These are phyloP conservation scores for Nigrospora sphaerica DNA, from an alignment of 2,329 filamentous ascomycete genomes.

Conservation along the genomic window DNA sequence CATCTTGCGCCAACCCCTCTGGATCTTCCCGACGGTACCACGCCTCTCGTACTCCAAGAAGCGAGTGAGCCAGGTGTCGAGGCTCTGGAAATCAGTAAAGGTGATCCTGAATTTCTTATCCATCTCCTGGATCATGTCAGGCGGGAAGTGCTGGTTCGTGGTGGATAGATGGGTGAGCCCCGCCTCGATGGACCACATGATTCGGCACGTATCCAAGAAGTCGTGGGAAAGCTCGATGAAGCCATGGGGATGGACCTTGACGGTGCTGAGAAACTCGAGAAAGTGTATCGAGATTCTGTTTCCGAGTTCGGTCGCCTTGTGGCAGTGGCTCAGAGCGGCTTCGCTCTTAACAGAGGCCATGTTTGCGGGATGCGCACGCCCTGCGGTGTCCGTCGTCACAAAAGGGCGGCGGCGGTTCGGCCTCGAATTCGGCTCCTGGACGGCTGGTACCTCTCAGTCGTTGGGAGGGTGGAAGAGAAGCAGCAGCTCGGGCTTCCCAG, in stretches of 20 bases:
- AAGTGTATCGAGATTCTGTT: constrained; percentile 59
- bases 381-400: background rate
- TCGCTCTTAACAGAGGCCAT: constrained; percentile 17
- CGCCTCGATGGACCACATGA: constrained; percentile 62
- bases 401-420: too few species aligned
- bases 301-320: constrained; percentile 49
- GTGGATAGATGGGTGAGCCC: constrained; percentile 50
- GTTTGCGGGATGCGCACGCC: background rate
- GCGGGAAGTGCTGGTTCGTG: constrained; percentile 45
- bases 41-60: constrained; percentile 57
- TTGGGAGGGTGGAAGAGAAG: too few species aligned
- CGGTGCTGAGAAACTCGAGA: constrained; percentile 54
- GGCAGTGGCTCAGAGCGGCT: constrained; percentile 17
- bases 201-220: constrained; percentile 60
- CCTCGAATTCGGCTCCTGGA: too few species aligned
- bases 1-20: constrained; percentile 56
- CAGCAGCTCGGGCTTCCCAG: too few species aligned
- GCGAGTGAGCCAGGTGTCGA: constrained; percentile 56
- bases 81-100: constrained; percentile 52
- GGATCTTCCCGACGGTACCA: constrained; percentile 51
- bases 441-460: too few species aligned
- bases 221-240: constrained; percentile 56
- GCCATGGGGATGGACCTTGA: constrained; percentile 45
- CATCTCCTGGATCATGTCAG: constrained; percentile 56
- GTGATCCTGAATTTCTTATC: constrained; percentile 56